These are phyloP conservation scores for Hypoxylon sp. DNA, from an alignment of 2,329 filamentous ascomycete genomes.

Conservation along the genomic window DNA sequence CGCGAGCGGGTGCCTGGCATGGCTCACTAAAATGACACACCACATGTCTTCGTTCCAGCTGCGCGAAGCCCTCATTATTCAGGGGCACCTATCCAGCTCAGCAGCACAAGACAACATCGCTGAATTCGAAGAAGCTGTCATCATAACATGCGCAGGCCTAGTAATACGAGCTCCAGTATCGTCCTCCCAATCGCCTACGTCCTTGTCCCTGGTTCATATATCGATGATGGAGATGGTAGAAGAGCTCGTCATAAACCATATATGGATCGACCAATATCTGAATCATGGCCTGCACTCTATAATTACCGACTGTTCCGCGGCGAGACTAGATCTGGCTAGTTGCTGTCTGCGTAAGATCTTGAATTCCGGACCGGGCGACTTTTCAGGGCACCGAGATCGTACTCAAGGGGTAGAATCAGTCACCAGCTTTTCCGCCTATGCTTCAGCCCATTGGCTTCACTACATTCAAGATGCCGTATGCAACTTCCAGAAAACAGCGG, in stretches of 20 bases:
- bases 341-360: neutral
- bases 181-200: neutral
- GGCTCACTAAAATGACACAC: neutral
- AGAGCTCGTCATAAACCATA: neutral
- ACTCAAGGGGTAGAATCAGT: neutral
- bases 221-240: neutral
- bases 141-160: slow-evolving; percentile 6
- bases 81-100: neutral
- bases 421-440: neutral
- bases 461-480: neutral
- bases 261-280: neutral
- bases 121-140: slow-evolving; percentile 4
- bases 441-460: neutral
- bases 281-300: neutral
- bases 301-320: neutral
- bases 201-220: neutral
- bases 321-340: neutral
- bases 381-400: neutral
- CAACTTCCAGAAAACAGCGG: neutral
- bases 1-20: neutral
- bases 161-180: neutral
- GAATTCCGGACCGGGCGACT: neutral
- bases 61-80: neutral
- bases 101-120: neutral
- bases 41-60: slow-evolving; percentile 2